Percentiles rank a stretch among this genome's conserved stretches.
Evolutionary conservation across 1,284 basidiomycete species (phyloP).

Genomic region (Cutaneotrichosporon cyanovorans): DNA sequence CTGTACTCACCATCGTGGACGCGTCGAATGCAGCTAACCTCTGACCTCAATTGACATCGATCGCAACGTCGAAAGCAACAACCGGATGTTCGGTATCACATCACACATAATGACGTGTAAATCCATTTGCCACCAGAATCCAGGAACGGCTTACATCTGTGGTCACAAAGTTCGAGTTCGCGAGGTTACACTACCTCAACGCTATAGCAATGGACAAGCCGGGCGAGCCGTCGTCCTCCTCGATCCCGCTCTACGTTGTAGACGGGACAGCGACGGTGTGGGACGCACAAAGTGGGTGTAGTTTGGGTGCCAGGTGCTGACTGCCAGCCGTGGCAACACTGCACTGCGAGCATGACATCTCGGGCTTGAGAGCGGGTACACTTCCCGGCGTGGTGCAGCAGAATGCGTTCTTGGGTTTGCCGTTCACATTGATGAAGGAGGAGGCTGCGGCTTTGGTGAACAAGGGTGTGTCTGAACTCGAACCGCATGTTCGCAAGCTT

Average conservation of each 20-base stretch:
- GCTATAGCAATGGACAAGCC: background rate
- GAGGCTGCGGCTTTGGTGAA: conserved; percentile 82
- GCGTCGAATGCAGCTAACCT: background rate
- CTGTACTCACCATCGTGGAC: conserved; percentile 3
- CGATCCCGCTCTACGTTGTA: conserved; percentile 41
- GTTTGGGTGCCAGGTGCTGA: background rate
- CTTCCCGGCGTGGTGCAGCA: conserved; percentile 92
- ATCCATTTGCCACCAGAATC: background rate
- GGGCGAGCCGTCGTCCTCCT: background rate
- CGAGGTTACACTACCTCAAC: background rate
- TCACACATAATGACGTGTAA: background rate
- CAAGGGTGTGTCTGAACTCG: conserved; percentile 53
- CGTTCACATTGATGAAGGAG: conserved; percentile 79
- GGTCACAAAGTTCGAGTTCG: background rate
- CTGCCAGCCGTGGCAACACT: conserved; percentile 62
- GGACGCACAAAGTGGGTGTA: conserved; percentile 41
- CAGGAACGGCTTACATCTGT: background rate
- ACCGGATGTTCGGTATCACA: background rate
- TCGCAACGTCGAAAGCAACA: background rate
- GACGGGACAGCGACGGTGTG: conserved; percentile 44
- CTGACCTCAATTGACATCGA: background rate
- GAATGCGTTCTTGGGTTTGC: conserved; percentile 89
- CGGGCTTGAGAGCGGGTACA: conserved; percentile 79
- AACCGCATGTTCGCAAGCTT: background rate
- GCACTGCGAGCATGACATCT: conserved; percentile 71